phyloP scores from a whole-genome alignment of 2,329 filamentous ascomycete genomes.

The Claviceps maximensis region DNA sequence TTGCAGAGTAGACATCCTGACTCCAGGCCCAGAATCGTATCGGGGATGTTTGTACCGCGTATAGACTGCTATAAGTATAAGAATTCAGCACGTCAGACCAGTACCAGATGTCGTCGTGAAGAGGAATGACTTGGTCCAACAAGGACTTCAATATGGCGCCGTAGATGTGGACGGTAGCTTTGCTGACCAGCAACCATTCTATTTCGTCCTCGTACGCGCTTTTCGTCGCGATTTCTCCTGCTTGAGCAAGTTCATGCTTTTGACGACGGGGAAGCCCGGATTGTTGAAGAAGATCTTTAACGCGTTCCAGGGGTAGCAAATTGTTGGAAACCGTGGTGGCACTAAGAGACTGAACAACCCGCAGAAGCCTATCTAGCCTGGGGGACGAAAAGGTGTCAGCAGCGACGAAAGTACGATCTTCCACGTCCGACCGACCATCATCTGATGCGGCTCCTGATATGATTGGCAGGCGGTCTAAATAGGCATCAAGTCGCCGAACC shows the following conservation, averaged over 20 bases:
- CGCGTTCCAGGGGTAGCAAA: slow-evolving; percentile 44
- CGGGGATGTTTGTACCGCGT: slow-evolving; percentile 77
- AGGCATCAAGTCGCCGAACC: slow-evolving; percentile 49
- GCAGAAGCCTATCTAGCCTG: slow-evolving; percentile 48
- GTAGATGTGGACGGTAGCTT: slow-evolving; percentile 84
- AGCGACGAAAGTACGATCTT: slow-evolving; percentile 21
- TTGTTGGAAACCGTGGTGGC: slow-evolving; percentile 51
- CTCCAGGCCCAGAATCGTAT: slow-evolving; percentile 59
- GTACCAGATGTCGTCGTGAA: slow-evolving; percentile 85
- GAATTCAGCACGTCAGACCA: slow-evolving; percentile 84
- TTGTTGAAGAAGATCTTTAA: slow-evolving; percentile 49
- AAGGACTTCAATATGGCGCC: slow-evolving; percentile 66
- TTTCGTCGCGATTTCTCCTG: slow-evolving; percentile 18
- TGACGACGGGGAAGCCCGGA: slow-evolving; percentile 38
- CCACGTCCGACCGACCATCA: slow-evolving; percentile 25
- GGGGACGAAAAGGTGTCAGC: slow-evolving; percentile 35
- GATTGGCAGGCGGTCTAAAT: slow-evolving; percentile 46
- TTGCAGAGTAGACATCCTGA: slow-evolving; percentile 56
- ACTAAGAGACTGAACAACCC: slow-evolving; percentile 57
- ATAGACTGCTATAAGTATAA: slow-evolving; percentile 64
- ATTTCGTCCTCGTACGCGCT: slow-evolving; percentile 59
- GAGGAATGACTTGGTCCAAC: slow-evolving; percentile 66
- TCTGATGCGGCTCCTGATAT: slow-evolving; percentile 27
- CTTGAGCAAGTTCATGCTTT: slow-evolving; percentile 18
- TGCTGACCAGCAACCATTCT: slow-evolving; percentile 82